phyloP scores from a whole-genome alignment of 345 rosid genomes.

The Euphorbia tirucalli region DNA sequence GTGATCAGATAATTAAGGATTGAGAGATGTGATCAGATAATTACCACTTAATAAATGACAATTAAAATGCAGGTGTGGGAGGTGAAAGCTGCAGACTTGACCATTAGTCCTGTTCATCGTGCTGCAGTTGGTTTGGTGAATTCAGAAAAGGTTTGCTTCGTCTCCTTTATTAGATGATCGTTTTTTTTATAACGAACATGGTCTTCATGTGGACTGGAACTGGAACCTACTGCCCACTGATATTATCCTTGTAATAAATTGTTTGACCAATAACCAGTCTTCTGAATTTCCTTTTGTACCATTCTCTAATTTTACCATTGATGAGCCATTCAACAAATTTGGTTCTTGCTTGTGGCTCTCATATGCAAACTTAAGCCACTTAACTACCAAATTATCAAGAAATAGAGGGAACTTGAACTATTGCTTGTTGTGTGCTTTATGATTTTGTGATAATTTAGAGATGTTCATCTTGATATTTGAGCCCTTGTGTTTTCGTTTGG shows the following conservation, averaged over 20 bases:
- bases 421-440: background rate
- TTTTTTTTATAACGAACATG: slow-evolving; percentile 1
- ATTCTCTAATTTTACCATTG: background rate
- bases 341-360: background rate
- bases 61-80: slow-evolving; percentile 74
- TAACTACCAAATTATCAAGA: background rate
- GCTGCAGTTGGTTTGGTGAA: slow-evolving; percentile 88
- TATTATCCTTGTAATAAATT: background rate
- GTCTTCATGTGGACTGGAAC: background rate
- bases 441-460: background rate
- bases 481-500: too few species aligned
- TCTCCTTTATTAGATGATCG: background rate
- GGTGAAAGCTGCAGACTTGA: slow-evolving; percentile 96
- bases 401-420: background rate
- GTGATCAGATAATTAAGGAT: too few species aligned
- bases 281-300: background rate
- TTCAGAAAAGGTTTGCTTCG: slow-evolving; percentile 63
- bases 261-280: background rate
- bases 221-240: background rate
- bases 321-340: background rate
- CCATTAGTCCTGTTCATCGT: slow-evolving; percentile 86
- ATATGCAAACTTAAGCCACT: background rate
- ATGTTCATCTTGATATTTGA: too few species aligned
- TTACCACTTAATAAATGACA: background rate
- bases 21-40: too few species aligned